A percentile compares a stretch with the other conserved stretches of the same genome.
Conservation (phyloP, 169 alveolate genomes). For the Theileria parva region DNA sequence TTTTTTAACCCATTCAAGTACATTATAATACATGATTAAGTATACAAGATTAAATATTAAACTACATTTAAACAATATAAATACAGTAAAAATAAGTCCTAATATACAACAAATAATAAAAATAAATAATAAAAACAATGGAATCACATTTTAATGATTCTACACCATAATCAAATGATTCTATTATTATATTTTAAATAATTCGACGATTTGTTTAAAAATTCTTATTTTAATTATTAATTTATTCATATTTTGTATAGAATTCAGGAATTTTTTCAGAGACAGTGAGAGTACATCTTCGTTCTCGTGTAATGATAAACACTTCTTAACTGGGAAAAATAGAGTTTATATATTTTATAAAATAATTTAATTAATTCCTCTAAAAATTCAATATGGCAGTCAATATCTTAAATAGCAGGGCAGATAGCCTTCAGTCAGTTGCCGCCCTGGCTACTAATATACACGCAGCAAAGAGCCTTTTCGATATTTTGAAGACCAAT, state of each 20-base stretch:
- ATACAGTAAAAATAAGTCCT: background rate
- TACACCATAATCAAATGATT: background rate
- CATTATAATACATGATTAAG: background rate
- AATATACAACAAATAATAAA: background rate
- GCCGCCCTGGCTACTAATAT: constrained; percentile 95
- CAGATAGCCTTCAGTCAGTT: constrained; percentile 93
- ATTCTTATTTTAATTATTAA: background rate
- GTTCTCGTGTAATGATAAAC: constrained; percentile 1
- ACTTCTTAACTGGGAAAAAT: background rate
- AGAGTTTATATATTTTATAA: background rate
- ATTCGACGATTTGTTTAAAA: background rate
- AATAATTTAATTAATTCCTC: background rate
- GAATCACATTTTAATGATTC: background rate
- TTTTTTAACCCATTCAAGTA: background rate
- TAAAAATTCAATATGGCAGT: constrained; percentile 70
- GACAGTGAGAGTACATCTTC: background rate
- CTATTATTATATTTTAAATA: background rate
- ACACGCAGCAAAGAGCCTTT: constrained; percentile 96
- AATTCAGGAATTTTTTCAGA: background rate
- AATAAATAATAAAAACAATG: background rate
- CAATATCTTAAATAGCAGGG: constrained; percentile 89
- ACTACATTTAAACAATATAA: constrained; percentile 3
- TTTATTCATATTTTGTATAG: background rate
- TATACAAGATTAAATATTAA: background rate
- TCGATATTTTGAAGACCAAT: constrained; percentile 93